Percentiles rank a stretch among this genome's conserved stretches.
Conservation (phyloP, 441 rosid species). For the Daphne laureola region DNA sequence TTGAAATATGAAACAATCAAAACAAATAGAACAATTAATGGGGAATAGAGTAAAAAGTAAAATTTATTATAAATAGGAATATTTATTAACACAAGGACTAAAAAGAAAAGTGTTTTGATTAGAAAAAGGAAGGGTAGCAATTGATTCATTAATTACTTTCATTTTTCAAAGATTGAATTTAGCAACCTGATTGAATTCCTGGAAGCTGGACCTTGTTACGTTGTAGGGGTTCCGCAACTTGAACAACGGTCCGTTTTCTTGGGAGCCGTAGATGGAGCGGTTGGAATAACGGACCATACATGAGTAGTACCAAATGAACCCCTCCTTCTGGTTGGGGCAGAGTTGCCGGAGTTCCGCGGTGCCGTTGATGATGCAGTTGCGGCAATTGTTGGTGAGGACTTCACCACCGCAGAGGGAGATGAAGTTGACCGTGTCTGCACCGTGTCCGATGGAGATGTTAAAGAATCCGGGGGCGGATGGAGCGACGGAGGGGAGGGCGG, state of each 20-base stretch:
- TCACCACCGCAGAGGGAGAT: conserved; percentile 57
- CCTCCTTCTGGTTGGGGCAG: conserved; percentile 49
- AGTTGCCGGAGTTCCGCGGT: conserved; percentile 15
- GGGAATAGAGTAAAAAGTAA: too few relatives aligned
- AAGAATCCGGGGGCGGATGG: conserved; percentile 34
- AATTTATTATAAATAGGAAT: too few relatives aligned
- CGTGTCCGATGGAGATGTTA: conserved; percentile 29
- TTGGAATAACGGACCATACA: conserved; percentile 40
- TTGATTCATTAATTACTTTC: background rate
- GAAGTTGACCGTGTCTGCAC: conserved; percentile 18
- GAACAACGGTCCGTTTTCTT: background rate
- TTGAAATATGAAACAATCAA: too few relatives aligned
- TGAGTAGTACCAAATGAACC: conserved; percentile 21
- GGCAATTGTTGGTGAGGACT: conserved; percentile 22
- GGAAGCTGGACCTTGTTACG: conserved; percentile 5
- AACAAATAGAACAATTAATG: too few relatives aligned
- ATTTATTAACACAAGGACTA: too few relatives aligned
- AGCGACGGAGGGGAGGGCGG: background rate
- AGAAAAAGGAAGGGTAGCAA: too few relatives aligned
- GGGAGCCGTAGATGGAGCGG: conserved; percentile 9
- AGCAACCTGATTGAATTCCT: conserved; percentile 12
- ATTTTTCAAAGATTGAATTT: background rate
- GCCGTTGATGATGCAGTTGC: conserved; percentile 28
- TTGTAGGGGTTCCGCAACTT: background rate
- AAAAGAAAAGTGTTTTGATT: too few relatives aligned